Conservation (phyloP, 495 filamentous ascomycete species). For the Tirmania nivea region DNA sequence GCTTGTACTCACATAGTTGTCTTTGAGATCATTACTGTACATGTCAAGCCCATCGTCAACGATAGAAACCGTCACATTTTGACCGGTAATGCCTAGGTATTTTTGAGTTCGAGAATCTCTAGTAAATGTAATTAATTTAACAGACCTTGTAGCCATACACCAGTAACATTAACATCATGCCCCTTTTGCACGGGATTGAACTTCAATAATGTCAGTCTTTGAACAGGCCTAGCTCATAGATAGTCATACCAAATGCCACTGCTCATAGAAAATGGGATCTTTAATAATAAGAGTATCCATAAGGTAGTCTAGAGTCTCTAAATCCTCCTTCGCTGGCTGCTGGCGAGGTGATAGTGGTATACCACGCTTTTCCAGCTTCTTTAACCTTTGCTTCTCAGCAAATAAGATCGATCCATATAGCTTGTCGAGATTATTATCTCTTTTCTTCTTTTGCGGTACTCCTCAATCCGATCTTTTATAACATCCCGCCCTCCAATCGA, state of each 20-base stretch:
- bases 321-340: neutral
- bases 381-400: slow-evolving; percentile 60
- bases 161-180: slow-evolving; percentile 88
- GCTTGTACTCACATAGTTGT: slow-evolving; percentile 32
- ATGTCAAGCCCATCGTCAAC: slow-evolving; percentile 94
- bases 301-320: neutral
- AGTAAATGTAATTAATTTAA: neutral
- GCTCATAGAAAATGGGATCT: slow-evolving; percentile 78
- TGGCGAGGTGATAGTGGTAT: slow-evolving; percentile 25
- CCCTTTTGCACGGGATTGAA: slow-evolving; percentile 61
- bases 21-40: slow-evolving; percentile 83
- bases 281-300: slow-evolving; percentile 39
- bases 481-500: slow-evolving; percentile 41
- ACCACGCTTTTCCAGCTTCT: slow-evolving; percentile 53
- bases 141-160: slow-evolving; percentile 59
- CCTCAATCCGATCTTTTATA: slow-evolving; percentile 34
- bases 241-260: slow-evolving; percentile 57
- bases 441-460: slow-evolving; percentile 33
- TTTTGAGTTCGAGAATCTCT: neutral
- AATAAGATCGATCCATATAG: slow-evolving; percentile 52
- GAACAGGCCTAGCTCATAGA: neutral
- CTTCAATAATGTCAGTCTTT: slow-evolving; percentile 4
- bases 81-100: slow-evolving; percentile 44
- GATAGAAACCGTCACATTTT: slow-evolving; percentile 73
- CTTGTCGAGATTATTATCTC: slow-evolving; percentile 29